Evolutionary conservation across 371 early-diverging fungal species (phyloP), one percentile per base, ranked within the genome.

Genomic region (Mortierella sp.): DNA sequence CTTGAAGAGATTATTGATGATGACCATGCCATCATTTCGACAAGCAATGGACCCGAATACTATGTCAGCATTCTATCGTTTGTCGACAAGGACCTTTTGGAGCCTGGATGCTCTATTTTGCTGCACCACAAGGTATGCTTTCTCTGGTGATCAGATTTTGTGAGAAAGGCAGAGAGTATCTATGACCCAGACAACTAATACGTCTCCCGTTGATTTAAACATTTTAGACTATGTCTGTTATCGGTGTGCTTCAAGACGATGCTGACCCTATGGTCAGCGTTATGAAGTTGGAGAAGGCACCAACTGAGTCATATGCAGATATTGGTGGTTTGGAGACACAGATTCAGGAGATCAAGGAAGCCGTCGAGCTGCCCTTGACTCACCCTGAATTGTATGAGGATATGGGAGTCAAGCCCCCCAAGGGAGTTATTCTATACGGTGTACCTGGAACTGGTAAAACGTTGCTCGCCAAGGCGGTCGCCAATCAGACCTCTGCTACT

Each of bases 1-100:
- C 89, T 99, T 62, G 99, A 99, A 86, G 99, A 99, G 86, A 99
- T 99, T 75, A 97, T 99, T 85, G 99, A 99, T 84, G 99, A 99
- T 78, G 96, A 99, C 85, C 99, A 99, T 84, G 99, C 99, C 49
- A 99, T 99, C 84, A 97, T 99, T 11, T 97, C 97, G 51, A 93
- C 97, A 14, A 90, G 96, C 35, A 91, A 96, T 28, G 99, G 99
- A 22, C 98, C 99, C 3, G 99, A 99, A 80, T 99, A 97, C 87
- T 99, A 99, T 77, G 99, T 99, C 28, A 93, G 93, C 75, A 97
- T 99, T 68, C 92, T 99, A 87, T 96, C 97, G 32, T 99, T 99
- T 87, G 99, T 99, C 1, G 99, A 99, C 87, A 98, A 98, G 88
- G 99, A 99, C 86, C 85, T 97, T 47, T 88, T 99, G 62, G 99